Evolutionary conservation across 129 eudicot species (phyloP).

Genomic region (Kitagawia praeruptora): DNA sequence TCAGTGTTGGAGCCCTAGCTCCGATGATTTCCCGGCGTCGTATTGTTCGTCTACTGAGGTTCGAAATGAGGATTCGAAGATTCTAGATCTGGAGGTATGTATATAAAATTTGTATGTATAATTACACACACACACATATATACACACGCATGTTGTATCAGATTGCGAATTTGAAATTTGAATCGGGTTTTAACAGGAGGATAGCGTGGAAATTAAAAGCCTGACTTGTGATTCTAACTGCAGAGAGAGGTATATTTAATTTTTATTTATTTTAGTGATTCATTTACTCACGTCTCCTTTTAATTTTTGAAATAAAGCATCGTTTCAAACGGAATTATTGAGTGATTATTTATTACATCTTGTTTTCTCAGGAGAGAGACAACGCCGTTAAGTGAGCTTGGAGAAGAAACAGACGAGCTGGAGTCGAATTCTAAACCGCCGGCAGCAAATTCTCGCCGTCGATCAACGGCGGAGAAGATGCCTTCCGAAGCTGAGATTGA

Average conservation of each 20-base stretch:
- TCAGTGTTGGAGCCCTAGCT: constrained; percentile 21
- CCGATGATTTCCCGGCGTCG: constrained; percentile 28
- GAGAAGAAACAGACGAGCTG: constrained; percentile 33
- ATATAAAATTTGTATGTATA: neutral
- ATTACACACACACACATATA: neutral
- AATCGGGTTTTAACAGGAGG: constrained; percentile 23
- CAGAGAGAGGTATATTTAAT: constrained; percentile 32
- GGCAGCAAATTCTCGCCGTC: constrained; percentile 27
- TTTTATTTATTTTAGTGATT: constrained; percentile 9
- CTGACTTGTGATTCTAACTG: constrained; percentile 23
- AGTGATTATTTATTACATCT: neutral
- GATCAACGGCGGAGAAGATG: constrained; percentile 36
- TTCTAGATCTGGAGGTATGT: constrained; percentile 65
- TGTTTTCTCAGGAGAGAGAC: constrained; percentile 34
- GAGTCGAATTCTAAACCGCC: constrained; percentile 31
- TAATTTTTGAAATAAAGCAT: constrained; percentile 13
- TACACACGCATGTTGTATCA: neutral
- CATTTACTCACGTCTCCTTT: constrained; percentile 15
- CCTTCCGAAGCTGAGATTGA: constrained; percentile 71
- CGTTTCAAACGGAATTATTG: constrained; percentile 20
- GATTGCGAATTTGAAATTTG: constrained; percentile 15
- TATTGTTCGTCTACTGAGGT: constrained; percentile 52
- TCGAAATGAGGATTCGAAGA: constrained; percentile 11
- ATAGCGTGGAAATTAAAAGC: constrained; percentile 24
- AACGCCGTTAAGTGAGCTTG: constrained; percentile 33